Evolutionary conservation across 768 basidiomycete species (phyloP).

Genomic region (Mycena kentingensis): DNA sequence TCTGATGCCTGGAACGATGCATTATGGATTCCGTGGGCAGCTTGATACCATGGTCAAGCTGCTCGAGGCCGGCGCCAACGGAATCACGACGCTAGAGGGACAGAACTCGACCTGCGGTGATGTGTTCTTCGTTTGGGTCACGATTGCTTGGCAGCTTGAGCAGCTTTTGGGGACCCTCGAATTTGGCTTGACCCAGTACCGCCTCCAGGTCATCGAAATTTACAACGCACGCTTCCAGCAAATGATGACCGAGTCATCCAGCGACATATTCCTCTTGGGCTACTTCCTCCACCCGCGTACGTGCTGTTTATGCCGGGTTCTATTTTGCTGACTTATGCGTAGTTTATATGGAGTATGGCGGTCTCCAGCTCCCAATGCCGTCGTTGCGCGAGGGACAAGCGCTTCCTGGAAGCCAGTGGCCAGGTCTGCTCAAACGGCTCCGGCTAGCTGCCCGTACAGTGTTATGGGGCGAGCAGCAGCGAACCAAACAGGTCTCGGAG

Average conservation of each 20-base stretch:
- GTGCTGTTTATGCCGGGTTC: neutral
- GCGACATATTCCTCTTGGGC: slow-evolving; percentile 29
- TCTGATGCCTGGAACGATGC: slow-evolving; percentile 16
- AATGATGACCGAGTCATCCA: slow-evolving; percentile 34
- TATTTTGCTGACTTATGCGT: neutral
- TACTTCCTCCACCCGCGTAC: slow-evolving; percentile 33
- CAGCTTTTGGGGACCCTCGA: slow-evolving; percentile 19
- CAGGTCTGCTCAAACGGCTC: slow-evolving; percentile 16
- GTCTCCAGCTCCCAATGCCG: slow-evolving; percentile 25
- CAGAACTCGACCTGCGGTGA: too few species aligned
- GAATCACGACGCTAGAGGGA: slow-evolving; percentile 29
- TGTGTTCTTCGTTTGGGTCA: slow-evolving; percentile 32
- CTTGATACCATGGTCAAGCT: slow-evolving; percentile 23
- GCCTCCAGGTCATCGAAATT: slow-evolving; percentile 21
- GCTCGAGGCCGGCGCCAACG: slow-evolving; percentile 24
- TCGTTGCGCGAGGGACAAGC: slow-evolving; percentile 14
- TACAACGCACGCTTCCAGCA: slow-evolving; percentile 32
- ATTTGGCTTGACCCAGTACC: slow-evolving; percentile 3
- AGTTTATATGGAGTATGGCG: slow-evolving; percentile 23
- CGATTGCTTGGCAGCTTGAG: slow-evolving; percentile 32
- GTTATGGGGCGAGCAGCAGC: slow-evolving; percentile 24
- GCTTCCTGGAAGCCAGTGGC: slow-evolving; percentile 6
- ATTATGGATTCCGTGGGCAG: slow-evolving; percentile 21
- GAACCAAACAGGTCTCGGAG: slow-evolving; percentile 8
- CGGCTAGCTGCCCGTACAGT: slow-evolving; percentile 17